Percentiles rank a stretch among this genome's conserved stretches.
These are phyloP conservation scores for Fusarium sp. DNA, from an alignment of 2,329 filamentous ascomycete genomes.

Conservation along the genomic window DNA sequence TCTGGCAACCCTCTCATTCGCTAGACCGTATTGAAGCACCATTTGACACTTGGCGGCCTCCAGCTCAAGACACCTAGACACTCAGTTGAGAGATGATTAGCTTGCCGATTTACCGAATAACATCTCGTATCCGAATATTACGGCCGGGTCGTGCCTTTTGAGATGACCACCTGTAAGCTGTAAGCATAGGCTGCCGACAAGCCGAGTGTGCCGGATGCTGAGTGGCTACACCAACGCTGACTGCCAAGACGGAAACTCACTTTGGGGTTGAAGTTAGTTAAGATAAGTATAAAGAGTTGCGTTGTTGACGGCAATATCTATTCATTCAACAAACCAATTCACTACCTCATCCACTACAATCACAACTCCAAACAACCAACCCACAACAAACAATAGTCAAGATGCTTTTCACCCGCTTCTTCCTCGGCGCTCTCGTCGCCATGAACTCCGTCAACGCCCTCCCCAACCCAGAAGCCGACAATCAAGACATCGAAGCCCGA, in stretches of 20 bases:
- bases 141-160: not conserved
- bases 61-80: not conserved
- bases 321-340: not conserved
- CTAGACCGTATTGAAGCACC: not conserved
- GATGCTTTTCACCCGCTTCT: constrained; percentile 25
- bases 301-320: not conserved
- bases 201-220: not conserved
- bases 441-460: constrained; percentile 21
- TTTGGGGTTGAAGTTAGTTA: not conserved
- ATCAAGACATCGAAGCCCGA: constrained; percentile 7
- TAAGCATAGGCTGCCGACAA: not conserved
- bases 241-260: not conserved
- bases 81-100: not conserved
- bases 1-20: not conserved
- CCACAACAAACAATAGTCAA: not conserved
- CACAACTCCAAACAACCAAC: not conserved
- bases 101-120: not conserved
- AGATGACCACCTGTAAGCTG: not conserved
- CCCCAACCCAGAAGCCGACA: constrained; percentile 15
- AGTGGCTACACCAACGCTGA: not conserved
- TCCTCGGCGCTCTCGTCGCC: constrained; percentile 18
- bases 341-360: not conserved
- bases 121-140: not conserved
- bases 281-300: not conserved
- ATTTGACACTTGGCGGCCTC: not conserved